phyloP scores from a whole-genome alignment of 176 grass and related monocot species.

The Oryza brachyantha region DNA sequence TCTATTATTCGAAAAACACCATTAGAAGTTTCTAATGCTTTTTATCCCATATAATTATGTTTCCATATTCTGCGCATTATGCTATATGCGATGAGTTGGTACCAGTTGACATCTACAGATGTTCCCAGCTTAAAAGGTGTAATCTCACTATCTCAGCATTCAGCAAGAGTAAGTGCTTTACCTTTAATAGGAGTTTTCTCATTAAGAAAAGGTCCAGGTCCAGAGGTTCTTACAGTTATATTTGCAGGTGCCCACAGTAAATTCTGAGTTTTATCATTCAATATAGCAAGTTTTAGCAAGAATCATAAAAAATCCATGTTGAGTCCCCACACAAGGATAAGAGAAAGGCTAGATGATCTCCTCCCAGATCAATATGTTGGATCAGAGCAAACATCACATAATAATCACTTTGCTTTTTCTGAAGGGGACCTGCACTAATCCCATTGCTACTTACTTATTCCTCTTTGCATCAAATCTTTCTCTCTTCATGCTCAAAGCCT shows the following conservation, averaged over 20 bases:
- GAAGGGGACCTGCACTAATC: conserved; percentile 45
- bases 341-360: conserved; percentile 30
- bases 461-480: conserved; percentile 38
- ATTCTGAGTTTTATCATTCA: neutral
- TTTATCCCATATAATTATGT: neutral
- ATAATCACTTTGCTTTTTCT: conserved; percentile 29
- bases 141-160: too few relatives aligned
- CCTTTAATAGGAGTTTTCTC: conserved; percentile 9
- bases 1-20: too few relatives aligned
- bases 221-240: neutral
- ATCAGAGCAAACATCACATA: conserved; percentile 32
- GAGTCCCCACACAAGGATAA: conserved; percentile 22
- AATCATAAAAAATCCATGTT: neutral
- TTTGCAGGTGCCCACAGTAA: neutral
- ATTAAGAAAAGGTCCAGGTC: neutral
- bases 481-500: conserved; percentile 30
- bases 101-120: conserved; percentile 14
- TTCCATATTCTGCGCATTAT: conserved; percentile 15
- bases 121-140: neutral
- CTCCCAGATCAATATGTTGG: conserved; percentile 34
- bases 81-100: neutral
- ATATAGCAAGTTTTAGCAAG: neutral
- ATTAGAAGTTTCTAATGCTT: neutral
- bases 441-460: conserved; percentile 27
- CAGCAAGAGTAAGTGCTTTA: neutral